Conservation (phyloP, 2,329 filamentous ascomycete species). For the Fusarium begoniae region DNA sequence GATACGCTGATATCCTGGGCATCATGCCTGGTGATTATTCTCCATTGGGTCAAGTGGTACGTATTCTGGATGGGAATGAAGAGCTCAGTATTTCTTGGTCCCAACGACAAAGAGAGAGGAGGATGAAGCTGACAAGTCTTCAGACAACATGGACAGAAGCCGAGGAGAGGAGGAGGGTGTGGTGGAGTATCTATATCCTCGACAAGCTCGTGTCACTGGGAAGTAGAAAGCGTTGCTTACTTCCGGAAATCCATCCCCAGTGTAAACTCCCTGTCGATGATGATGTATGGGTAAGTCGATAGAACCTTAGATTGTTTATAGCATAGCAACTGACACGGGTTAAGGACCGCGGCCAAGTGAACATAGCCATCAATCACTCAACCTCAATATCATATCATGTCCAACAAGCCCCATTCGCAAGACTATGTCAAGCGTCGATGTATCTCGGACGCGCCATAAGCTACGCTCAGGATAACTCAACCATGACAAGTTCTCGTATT, state of each 20-base stretch:
- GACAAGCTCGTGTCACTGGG: neutral
- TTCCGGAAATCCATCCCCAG: accelerated
- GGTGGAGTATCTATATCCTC: neutral
- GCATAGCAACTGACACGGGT: accelerated
- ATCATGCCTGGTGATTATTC: neutral
- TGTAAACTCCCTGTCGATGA: neutral
- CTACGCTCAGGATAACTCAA: neutral
- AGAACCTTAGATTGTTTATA: accelerated
- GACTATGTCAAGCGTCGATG: neutral
- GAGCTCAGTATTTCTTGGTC: accelerated
- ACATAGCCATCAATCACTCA: neutral
- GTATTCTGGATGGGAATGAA: accelerated
- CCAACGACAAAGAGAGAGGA: accelerated
- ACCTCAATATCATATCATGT: neutral
- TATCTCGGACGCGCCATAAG: neutral
- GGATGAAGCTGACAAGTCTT: accelerated
- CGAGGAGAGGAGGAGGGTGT: neutral
- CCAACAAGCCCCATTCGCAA: neutral
- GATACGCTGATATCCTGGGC: neutral
- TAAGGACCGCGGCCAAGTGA: neutral
- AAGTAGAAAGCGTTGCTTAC: neutral
- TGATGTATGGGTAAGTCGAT: neutral
- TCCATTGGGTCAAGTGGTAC: neutral
- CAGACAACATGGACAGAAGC: neutral
- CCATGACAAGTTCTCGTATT: neutral